Base-by-base conservation (phyloP, 2,329 filamentous ascomycete species). In the Neofusicoccum parvum region DNA sequence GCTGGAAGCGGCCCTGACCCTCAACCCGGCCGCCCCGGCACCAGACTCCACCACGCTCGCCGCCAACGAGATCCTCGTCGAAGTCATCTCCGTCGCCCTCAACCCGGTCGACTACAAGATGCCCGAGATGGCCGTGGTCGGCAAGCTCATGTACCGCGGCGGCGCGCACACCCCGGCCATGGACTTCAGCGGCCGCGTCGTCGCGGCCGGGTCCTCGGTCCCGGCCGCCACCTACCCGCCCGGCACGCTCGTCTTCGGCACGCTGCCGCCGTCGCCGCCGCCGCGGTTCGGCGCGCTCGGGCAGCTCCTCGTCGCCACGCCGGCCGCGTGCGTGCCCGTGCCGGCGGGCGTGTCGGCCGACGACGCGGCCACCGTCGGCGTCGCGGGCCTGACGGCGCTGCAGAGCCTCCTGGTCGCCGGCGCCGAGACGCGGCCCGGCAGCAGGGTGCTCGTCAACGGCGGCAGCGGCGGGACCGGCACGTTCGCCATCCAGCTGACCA, bases 41-140 rank as follows among this genome's bases (percentile, higher is more conserved):
- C 82, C 85, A 1, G 72, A 76, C 39, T 73, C 79, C 5, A 68
- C 71, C 15, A 74, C 74, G 68, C 66, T 50, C 17, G 3, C 7
- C 70, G 70, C n/a, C 76, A 74, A 51, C 72, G 81, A 86, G 67
- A 72, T 88, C 50, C 80, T 90, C 14, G 77, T 90, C 56, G 77
- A 84, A 67, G 83, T 90, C 7, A 75, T 84, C 65, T 78, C 81
- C 65, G 80, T 81, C 32, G 77, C 83, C 27, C 72, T 90, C 68
- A 90, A 90, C 72, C 87, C 87, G 0, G 84, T 85, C 34, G 89
- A 91, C 80, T 85, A 87, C 81, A 90, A 90, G 74, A 68, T 86
- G 1, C 80, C 85, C 10, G 87, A 90, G 71, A 75, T 82, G 34
- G 74, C 81, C 0, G 23, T 82, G 2, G 64, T 85, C 5, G 73